Evolutionary conservation across 768 basidiomycete species (phyloP).

Genomic region (Amanita jacksonii): DNA sequence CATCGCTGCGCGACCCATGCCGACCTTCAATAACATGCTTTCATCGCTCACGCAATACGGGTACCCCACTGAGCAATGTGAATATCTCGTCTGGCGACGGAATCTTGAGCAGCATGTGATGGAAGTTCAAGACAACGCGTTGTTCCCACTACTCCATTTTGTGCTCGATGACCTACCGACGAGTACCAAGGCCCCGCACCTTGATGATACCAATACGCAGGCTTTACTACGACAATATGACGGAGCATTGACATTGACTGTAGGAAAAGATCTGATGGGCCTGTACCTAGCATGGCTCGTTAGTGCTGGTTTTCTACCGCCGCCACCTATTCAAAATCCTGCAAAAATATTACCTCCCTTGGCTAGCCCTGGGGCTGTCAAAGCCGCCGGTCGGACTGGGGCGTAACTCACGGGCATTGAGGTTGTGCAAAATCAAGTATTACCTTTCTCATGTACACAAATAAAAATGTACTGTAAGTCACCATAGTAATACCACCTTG

Average conservation of each 20-base stretch:
- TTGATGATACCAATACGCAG: slow-evolving; percentile 82
- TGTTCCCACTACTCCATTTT: slow-evolving; percentile 95
- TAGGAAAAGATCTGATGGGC: slow-evolving; percentile 71
- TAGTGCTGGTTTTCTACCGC: slow-evolving; percentile 69
- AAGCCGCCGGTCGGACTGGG: slow-evolving; percentile 65
- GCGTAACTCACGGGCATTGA: slow-evolving; percentile 17
- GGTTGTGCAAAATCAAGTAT: not conserved
- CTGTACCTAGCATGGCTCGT: slow-evolving; percentile 91
- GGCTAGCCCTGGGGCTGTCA: slow-evolving; percentile 29
- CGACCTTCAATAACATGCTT: slow-evolving; percentile 85
- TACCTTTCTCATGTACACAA: not conserved
- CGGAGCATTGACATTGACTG: slow-evolving; percentile 39
- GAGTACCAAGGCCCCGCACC: slow-evolving; percentile 85
- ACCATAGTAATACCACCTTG: no score
- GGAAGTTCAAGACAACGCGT: slow-evolving; percentile 89
- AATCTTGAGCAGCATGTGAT: slow-evolving; percentile 93
- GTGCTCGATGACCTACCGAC: slow-evolving; percentile 96
- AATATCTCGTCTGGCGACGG: slow-evolving; percentile 88
- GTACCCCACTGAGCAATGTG: slow-evolving; percentile 66
- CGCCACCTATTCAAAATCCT: slow-evolving; percentile 30
- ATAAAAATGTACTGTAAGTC: not conserved
- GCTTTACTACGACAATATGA: slow-evolving; percentile 42
- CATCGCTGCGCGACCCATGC: slow-evolving; percentile 76
- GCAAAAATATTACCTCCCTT: slow-evolving; percentile 43
- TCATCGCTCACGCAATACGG: slow-evolving; percentile 69